Evolutionary conservation across 1,139 yeast species (phyloP).

Genomic region (Saccharomyces hybrid): DNA sequence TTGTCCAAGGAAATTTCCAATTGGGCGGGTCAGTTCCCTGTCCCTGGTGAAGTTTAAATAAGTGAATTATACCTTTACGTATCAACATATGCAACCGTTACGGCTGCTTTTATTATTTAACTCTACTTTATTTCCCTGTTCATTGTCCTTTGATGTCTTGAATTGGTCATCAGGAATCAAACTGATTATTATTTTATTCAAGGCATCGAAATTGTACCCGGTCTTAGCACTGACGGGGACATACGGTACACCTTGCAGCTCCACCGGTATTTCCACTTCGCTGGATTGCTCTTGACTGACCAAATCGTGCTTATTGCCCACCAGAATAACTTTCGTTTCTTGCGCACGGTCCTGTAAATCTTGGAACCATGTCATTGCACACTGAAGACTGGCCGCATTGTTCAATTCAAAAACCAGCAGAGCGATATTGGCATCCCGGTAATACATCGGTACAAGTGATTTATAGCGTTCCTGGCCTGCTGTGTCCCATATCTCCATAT

Average conservation of each 20-base stretch:
- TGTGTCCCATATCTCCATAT: constrained; percentile 80
- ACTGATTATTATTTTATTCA: constrained; percentile 72
- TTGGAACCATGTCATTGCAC: constrained; percentile 92
- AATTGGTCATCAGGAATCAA: constrained; percentile 48
- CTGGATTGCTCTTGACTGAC: constrained; percentile 19
- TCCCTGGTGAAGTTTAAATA: constrained; percentile 57
- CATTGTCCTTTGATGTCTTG: constrained; percentile 2
- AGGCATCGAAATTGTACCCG: constrained; percentile 69
- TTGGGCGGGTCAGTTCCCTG: constrained; percentile 67
- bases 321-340: constrained; percentile 66
- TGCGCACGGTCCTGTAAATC: constrained; percentile 82
- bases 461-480: constrained; percentile 83
- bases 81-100: constrained; percentile 4
- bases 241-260: constrained; percentile 34
- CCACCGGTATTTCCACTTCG: constrained; percentile 4
- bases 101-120: neutral
- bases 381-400: constrained; percentile 56
- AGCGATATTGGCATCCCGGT: constrained; percentile 76
- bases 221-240: constrained; percentile 91
- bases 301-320: constrained; percentile 75
- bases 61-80: neutral
- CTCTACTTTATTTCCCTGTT: constrained; percentile 2
- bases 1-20: constrained; percentile 53
- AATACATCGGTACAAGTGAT: constrained; percentile 79
- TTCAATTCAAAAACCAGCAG: constrained; percentile 69